Percentiles rank a stretch among this genome's conserved stretches.
These are phyloP conservation scores for Aeschynomene evenia DNA, from an alignment of 306 rosid species.

Conservation along the genomic window DNA sequence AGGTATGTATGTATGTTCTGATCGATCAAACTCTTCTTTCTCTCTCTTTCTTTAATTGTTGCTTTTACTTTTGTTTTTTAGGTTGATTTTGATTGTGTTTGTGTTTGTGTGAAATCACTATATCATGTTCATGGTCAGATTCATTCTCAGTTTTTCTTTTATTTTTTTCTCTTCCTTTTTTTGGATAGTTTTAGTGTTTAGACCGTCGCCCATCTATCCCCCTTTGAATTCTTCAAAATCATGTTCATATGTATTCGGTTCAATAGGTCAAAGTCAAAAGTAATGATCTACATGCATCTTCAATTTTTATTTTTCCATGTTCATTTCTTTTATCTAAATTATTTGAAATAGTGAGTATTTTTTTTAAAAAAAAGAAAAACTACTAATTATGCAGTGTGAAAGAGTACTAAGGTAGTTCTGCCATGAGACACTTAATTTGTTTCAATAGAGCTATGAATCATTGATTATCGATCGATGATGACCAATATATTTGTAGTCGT, in stretches of 20 bases:
- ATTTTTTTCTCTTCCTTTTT: too few species aligned
- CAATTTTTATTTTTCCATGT: neutral
- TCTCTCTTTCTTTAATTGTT: neutral
- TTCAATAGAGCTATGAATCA: neutral
- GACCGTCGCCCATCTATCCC: neutral
- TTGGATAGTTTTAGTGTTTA: neutral
- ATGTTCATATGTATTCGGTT: neutral
- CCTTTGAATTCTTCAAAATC: neutral
- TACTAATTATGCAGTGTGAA: too few species aligned
- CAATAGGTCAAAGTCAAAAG: neutral
- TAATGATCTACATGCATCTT: neutral
- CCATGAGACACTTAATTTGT: too few species aligned
- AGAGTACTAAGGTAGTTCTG: too few species aligned
- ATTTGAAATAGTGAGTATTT: neutral
- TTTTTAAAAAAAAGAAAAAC: neutral
- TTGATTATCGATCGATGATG: too few species aligned
- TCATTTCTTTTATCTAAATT: neutral
- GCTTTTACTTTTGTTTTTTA: too few species aligned
- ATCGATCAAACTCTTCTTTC: too few species aligned
- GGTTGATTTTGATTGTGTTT: conserved; percentile 24
- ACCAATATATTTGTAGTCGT: too few species aligned
- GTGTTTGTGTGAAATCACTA: neutral
- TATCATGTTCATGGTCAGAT: neutral
- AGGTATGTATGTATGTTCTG: too few species aligned
- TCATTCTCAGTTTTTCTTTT: neutral